phyloP scores from a whole-genome alignment of 202 grass and related monocot genomes.

The Dendrocalamus latiflorus region DNA sequence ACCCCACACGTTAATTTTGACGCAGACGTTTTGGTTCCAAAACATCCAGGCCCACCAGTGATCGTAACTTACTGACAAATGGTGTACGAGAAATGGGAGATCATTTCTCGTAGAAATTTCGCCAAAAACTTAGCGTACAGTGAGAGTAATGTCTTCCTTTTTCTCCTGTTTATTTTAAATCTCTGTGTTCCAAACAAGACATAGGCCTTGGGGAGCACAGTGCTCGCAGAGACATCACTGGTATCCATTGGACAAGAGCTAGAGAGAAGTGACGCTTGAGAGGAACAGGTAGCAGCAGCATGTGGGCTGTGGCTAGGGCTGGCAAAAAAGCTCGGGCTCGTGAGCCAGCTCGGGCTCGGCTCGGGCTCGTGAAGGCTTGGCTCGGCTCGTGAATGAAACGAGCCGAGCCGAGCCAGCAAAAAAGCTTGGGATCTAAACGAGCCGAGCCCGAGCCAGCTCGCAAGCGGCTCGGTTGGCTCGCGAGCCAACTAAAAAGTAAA shows the following conservation, averaged over 20 bases:
- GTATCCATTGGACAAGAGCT: too few species aligned
- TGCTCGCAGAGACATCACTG: background rate
- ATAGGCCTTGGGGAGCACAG: background rate
- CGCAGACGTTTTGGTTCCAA: background rate
- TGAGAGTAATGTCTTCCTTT: background rate
- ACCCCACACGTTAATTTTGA: slow-evolving; percentile 27
- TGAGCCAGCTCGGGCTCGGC: too few species aligned
- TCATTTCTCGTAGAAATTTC: background rate
- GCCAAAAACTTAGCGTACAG: background rate
- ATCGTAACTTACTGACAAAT: too few species aligned
- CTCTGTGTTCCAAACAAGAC: background rate
- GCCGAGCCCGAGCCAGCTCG: too few species aligned
- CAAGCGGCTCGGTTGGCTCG: too few species aligned
- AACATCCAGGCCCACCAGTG: background rate
- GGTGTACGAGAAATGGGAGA: background rate
- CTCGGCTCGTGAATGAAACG: too few species aligned
- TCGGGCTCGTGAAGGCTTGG: too few species aligned
- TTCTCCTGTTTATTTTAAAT: background rate
- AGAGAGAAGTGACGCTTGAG: background rate
- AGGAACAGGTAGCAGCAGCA: background rate
- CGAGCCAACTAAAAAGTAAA: too few species aligned
- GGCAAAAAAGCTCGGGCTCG: too few species aligned
- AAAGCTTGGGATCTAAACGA: too few species aligned
- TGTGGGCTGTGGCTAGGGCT: background rate
- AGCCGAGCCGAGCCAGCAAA: too few species aligned